These are phyloP conservation scores for Solanum hybrid DNA, from an alignment of 305 asterid genomes.

Conservation along the genomic window DNA sequence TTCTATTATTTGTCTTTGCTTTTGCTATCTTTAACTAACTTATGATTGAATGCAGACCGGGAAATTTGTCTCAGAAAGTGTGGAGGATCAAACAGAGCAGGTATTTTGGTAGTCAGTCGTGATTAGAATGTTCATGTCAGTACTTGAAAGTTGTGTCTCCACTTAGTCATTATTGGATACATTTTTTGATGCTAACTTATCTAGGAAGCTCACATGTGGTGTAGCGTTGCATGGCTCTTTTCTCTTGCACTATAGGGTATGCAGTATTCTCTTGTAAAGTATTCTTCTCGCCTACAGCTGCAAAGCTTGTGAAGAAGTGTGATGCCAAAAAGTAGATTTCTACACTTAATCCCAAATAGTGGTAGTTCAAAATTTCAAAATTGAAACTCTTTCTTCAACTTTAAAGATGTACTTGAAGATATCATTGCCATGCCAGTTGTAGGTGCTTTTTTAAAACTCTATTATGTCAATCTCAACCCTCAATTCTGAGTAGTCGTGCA, in stretches of 20 bases:
- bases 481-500: not conserved
- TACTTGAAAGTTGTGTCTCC: not conserved
- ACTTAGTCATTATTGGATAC: not conserved
- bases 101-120: slow-evolving; percentile 15
- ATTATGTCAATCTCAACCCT: not conserved
- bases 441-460: not conserved
- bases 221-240: not conserved
- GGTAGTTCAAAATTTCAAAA: not conserved
- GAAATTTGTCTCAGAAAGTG: slow-evolving; percentile 54
- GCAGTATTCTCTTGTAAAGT: not conserved
- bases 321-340: not conserved
- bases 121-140: not conserved
- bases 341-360: not conserved
- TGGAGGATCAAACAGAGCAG: slow-evolving; percentile 87
- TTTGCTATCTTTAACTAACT: not conserved
- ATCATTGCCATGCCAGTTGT: not conserved
- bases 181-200: not conserved
- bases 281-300: not conserved
- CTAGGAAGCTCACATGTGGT: not conserved
- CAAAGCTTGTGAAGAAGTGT: not conserved
- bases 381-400: not conserved
- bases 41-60: slow-evolving; percentile 50
- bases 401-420: not conserved
- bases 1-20: not conserved
- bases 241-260: not conserved